Conservation (phyloP, 257 asterid genomes). For the Jasminum sambac region DNA sequence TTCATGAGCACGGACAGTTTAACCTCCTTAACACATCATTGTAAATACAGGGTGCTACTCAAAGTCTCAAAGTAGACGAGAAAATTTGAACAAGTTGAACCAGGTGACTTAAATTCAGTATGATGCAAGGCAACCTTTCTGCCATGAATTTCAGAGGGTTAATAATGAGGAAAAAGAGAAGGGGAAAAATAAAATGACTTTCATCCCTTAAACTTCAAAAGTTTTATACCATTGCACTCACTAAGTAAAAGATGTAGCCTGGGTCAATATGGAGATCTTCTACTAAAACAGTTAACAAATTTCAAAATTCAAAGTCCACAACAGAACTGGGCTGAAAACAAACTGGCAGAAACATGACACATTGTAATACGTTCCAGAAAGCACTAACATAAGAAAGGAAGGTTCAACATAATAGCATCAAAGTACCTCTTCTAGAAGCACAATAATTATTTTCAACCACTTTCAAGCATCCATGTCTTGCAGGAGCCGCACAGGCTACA, state of each 20-base stretch:
- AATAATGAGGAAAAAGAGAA: not conserved
- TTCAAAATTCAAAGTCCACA: conserved; percentile 3
- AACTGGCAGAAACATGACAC: not conserved
- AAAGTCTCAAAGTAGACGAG: not conserved
- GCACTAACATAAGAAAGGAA: conserved; percentile 12
- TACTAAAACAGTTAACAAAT: not conserved
- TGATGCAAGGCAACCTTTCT: not conserved
- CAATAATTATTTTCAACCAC: conserved; percentile 90
- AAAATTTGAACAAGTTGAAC: not conserved
- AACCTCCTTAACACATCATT: not conserved
- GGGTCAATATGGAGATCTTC: conserved; percentile 3
- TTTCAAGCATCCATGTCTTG: conserved; percentile 85
- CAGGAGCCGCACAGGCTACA: conserved; percentile 75
- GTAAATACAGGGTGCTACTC: not conserved
- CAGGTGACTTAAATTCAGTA: not conserved
- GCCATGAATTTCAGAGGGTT: not conserved
- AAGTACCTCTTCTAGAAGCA: conserved; percentile 84
- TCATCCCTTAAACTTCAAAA: not conserved
- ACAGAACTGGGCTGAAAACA: too few relatives aligned
- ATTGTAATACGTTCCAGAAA: conserved; percentile 17
- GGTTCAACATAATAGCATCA: conserved; percentile 15
- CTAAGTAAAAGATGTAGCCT: not conserved
- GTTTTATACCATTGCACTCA: not conserved
- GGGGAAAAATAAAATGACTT: not conserved
- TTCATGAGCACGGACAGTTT: not conserved